These are phyloP conservation scores for Nicotiana paniculata DNA, from an alignment of 257 asterid genomes.

Conservation along the genomic window DNA sequence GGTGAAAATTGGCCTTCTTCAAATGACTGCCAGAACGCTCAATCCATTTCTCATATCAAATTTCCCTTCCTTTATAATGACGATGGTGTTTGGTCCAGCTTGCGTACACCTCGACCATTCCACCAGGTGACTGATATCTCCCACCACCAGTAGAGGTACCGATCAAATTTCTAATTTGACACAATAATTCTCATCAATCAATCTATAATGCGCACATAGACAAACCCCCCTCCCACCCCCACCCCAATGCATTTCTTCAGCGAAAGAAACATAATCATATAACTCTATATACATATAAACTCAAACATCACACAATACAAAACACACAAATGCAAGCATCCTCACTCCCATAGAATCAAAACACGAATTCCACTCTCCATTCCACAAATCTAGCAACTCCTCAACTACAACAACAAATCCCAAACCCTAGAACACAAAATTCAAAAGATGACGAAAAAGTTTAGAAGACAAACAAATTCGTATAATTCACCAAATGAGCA, in stretches of 20 bases:
- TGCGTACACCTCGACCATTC: too few species aligned
- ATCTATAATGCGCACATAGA: neutral
- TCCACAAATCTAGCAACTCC: neutral
- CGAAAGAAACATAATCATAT: too few species aligned
- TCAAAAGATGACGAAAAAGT: neutral
- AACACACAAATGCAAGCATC: neutral
- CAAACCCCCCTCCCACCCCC: neutral
- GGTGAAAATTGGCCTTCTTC: neutral
- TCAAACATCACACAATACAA: too few species aligned
- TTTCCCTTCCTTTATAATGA: neutral
- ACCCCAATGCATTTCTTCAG: neutral
- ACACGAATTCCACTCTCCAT: neutral
- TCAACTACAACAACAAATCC: neutral
- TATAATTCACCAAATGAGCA: neutral
- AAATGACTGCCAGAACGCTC: neutral
- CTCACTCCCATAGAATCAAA: neutral
- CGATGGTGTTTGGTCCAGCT: too few species aligned
- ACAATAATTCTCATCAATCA: neutral
- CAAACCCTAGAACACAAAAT: neutral
- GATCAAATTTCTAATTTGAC: neutral
- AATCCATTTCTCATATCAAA: neutral
- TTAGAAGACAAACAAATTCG: neutral
- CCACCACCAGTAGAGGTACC: too few species aligned
- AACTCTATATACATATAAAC: too few species aligned
- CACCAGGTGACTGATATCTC: too few species aligned